Evolutionary conservation across 345 rosid species (phyloP), one percentile per base, ranked within the genome.

Genomic region (Kernera saxatilis): DNA sequence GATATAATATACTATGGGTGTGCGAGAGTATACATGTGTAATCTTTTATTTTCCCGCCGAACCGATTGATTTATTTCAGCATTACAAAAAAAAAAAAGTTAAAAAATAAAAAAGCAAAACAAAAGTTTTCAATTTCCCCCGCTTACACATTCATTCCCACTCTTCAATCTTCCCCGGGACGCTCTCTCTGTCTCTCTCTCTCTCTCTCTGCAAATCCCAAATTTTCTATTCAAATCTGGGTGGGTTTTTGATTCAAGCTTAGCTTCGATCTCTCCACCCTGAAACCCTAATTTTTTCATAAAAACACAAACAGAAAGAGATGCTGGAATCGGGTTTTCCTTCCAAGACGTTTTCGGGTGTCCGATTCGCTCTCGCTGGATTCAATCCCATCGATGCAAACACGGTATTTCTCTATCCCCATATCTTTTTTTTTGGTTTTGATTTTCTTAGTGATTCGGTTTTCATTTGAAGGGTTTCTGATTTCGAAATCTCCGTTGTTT

Each of bases 311-410:
- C n/a, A 18, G 27, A 55, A 14, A 36, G 29, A 17, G n/a, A 83
- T 78, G 84, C n/a, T 53, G 78, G 87, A 81, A 9, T 48, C 70
- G 18, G 29, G 68, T 27, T 57, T 71, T 44, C 72, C 82, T 17
- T 64, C 88, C 46, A 81, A 74, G 49, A 51, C 85, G 64, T 89
- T 91, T 75, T 37, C 68, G 25, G 90, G 92, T 70, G 79, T 91
- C 62, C 81, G 85, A 68, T 91, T 94, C 80, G 73, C 79, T 37
- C 92, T 91, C 60, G 69, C 70, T 39, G 96, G 98, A 36, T 84
- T 94, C 81, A 84, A 84, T 50, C 63, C 86, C 63, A 19, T 70
- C 75, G 54, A 35, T 35, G 81, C 50, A 37, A 73, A 55, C 69
- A 41, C 81, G 76, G 97, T 87, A 5, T 5, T 17, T 8, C 8